Percentiles rank a stretch among this genome's conserved stretches.
Evolutionary conservation across 345 rosid species (phyloP).

Genomic region (Camelina sativa): DNA sequence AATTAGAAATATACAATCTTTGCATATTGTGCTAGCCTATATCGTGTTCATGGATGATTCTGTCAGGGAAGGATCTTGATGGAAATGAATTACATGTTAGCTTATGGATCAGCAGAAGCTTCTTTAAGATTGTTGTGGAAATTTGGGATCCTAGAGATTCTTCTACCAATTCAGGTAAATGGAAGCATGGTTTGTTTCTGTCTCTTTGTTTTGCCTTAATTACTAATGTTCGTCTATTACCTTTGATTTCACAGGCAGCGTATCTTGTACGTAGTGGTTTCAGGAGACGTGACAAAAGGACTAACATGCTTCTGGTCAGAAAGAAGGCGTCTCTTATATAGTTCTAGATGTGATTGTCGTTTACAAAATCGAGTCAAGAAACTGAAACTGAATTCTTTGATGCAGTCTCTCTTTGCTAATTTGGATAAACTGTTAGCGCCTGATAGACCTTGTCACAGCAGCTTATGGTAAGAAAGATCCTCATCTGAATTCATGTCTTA

Average conservation of each 20-base stretch:
- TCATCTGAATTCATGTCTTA: background rate
- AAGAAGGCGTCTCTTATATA: conserved; percentile 7
- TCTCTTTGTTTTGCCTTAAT: conserved; percentile 1
- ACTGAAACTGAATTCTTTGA: conserved; percentile 15
- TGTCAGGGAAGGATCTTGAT: conserved; percentile 78
- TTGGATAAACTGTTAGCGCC: conserved; percentile 87
- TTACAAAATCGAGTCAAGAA: conserved; percentile 7
- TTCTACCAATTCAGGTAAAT: conserved; percentile 81
- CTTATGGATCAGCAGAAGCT: conserved; percentile 96
- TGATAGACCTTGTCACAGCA: conserved; percentile 85
- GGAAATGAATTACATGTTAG: conserved; percentile 98
- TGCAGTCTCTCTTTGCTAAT: conserved; percentile 80
- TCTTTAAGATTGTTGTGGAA: conserved; percentile 90
- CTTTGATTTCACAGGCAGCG: conserved; percentile 65
- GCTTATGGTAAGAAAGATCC: conserved; percentile 73
- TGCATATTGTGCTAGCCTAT: background rate
- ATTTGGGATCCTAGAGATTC: conserved; percentile 86
- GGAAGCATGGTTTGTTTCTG: conserved; percentile 13
- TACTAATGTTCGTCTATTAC: conserved; percentile 29
- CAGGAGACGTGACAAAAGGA: conserved; percentile 85
- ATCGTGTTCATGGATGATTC: background rate
- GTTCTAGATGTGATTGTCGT: conserved; percentile 1
- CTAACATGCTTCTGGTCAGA: conserved; percentile 90
- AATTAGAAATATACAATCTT: background rate
- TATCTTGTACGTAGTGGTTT: conserved; percentile 74